Evolutionary conservation across 2,329 filamentous ascomycete species (phyloP), one percentile per base, ranked within the genome.

Genomic region (Colletotrichum zoysiae): DNA sequence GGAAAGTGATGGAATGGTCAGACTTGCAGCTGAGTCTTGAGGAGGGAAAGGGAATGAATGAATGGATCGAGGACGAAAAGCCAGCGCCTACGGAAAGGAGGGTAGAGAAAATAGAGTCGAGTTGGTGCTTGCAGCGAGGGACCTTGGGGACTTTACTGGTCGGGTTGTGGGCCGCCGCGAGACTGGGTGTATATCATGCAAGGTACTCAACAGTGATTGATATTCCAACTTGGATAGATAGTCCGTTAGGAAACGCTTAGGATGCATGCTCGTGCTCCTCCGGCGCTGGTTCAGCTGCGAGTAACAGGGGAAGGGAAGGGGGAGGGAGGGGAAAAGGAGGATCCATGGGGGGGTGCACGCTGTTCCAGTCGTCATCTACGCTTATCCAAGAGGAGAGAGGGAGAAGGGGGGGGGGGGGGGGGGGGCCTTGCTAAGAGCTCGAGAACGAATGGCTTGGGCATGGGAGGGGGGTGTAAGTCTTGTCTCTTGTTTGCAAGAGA

Each of bases 61-160:
- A 76, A 75, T 78, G 76, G 76, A 76, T 73, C 74, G 60, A 75
- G 67, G 74, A 76, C 73, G 74, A 76, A 71, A 74, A 74, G 73
- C 76, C 76, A 76, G 76, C 76, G 76, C 75, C 76, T 77, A 77
- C 73, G 63, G 73, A 71, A 70, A 68, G 71, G 69, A 73, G 67
- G 70, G 62, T 71, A 71, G 70, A 73, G 67, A 59, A 73, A 71
- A 67, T 65, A 73, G 70, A 73, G 56, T 67, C 56, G 51, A 65
- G 38, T 70, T 48, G 65, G 51, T 62, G 68, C 64, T 63, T 53
- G 48, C 50, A 71, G 55, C 65, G 70, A 65, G 66, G 66, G 60
- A 65, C 65, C 59, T 60, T 65, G 66, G 65, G 48, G 14, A 70
- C 53, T 69, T 72, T 46, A 70, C 70, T 71, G 70, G 70, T 48